Percentiles rank a stretch among this genome's conserved stretches.
Evolutionary conservation across 352 stramenopile genomes (phyloP).

Genomic region (Globisporangium nagaii): DNA sequence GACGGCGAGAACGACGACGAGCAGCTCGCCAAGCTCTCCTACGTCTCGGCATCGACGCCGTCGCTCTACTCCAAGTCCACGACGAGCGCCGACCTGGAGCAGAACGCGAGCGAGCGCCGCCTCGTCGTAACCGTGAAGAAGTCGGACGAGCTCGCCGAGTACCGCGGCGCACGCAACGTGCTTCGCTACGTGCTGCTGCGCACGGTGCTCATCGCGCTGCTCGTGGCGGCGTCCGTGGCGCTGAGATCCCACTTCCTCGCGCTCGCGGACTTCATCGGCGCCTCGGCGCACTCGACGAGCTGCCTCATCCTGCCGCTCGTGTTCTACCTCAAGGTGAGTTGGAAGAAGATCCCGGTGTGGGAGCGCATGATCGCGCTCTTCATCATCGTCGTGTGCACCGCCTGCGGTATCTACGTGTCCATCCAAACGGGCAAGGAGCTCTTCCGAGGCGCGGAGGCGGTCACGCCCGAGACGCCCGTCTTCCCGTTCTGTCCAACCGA

Average conservation of each 20-base stretch:
- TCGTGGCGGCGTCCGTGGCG: slow-evolving; percentile 14
- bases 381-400: slow-evolving; percentile 17
- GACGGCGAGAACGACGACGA: neutral
- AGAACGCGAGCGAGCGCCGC: slow-evolving; percentile 1
- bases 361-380: slow-evolving; percentile 14
- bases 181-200: slow-evolving; percentile 18
- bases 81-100: slow-evolving; percentile 11
- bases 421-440: slow-evolving; percentile 14
- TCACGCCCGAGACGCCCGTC: slow-evolving; percentile 10
- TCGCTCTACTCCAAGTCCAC: slow-evolving; percentile 15
- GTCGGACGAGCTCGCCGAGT: slow-evolving; percentile 9
- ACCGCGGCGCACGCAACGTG: slow-evolving; percentile 15
- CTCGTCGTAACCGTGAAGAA: slow-evolving; percentile 1
- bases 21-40: slow-evolving; percentile 5
- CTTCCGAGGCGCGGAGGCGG: neutral
- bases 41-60: slow-evolving; percentile 7
- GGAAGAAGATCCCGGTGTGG: slow-evolving; percentile 16
- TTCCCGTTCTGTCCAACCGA: slow-evolving; percentile 15
- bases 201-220: slow-evolving; percentile 14
- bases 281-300: slow-evolving; percentile 17
- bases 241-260: slow-evolving; percentile 16
- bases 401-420: slow-evolving; percentile 20
- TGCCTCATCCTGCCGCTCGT: slow-evolving; percentile 27
- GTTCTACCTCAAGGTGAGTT: slow-evolving; percentile 31
- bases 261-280: slow-evolving; percentile 24